Conservation (phyloP, 305 asterid genomes). For the Fraxinus latifolia region DNA sequence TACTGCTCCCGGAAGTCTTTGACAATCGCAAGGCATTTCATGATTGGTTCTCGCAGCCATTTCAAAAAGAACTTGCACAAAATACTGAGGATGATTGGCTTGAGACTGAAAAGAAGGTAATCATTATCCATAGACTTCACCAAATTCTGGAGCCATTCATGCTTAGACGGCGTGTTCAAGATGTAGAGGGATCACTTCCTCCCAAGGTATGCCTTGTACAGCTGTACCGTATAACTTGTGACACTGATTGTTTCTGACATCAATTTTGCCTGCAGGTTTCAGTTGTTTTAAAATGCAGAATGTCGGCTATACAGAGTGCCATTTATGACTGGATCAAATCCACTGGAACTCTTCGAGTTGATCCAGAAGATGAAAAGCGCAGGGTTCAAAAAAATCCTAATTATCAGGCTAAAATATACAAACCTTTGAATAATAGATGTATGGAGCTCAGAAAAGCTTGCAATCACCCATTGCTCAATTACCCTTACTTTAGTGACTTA, state of each 20-base stretch:
- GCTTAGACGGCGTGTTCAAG: constrained; percentile 99
- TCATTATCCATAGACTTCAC: constrained; percentile 95
- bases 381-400: constrained; percentile 65
- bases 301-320: constrained; percentile 95
- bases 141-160: constrained; percentile 99
- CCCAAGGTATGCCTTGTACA: constrained; percentile 67
- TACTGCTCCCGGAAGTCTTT: constrained; percentile 94
- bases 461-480: constrained; percentile 93
- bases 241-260: constrained; percentile 29
- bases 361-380: constrained; percentile 91
- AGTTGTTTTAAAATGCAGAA: constrained; percentile 81
- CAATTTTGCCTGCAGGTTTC: constrained; percentile 69
- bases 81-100: constrained; percentile 98
- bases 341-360: constrained; percentile 91
- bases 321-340: constrained; percentile 97
- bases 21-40: constrained; percentile 96
- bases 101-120: constrained; percentile 98
- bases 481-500: constrained; percentile 81
- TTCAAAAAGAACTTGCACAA: constrained; percentile 84
- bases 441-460: constrained; percentile 99
- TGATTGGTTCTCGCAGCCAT: constrained; percentile 99
- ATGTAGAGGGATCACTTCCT: constrained; percentile 99
- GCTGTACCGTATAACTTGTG: constrained; percentile 16
- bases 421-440: constrained; percentile 79
- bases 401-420: constrained; percentile 84